A percentile compares a stretch with the other conserved stretches of the same genome.
These are phyloP conservation scores for Funneliformis caledonium DNA, from an alignment of 371 early-diverging fungal species.

Conservation along the genomic window DNA sequence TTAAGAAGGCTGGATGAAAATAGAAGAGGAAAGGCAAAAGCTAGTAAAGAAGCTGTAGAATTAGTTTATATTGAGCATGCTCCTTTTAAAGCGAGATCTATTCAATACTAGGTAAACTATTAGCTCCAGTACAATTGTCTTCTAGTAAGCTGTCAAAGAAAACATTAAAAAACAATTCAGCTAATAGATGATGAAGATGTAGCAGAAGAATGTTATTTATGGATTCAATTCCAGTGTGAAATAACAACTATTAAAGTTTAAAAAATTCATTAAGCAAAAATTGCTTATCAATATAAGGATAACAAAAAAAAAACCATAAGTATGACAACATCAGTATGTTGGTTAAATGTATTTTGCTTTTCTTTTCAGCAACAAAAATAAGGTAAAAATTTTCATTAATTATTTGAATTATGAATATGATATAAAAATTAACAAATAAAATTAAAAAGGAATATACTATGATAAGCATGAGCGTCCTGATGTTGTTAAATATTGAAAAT, in stretches of 20 bases:
- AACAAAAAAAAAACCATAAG: background rate
- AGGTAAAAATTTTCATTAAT: too few species aligned
- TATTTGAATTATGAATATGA: too few species aligned
- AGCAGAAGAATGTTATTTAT: too few species aligned
- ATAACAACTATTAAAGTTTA: background rate
- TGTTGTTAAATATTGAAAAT: constrained; percentile 34
- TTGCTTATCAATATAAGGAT: background rate
- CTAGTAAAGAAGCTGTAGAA: background rate
- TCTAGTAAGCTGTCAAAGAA: background rate
- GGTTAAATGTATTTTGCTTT: background rate
- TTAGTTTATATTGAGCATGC: background rate
- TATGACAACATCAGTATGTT: background rate
- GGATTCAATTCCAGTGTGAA: too few species aligned
- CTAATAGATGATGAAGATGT: too few species aligned
- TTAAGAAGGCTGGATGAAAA: background rate
- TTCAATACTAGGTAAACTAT: background rate
- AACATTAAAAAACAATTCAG: too few species aligned
- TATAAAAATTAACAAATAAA: background rate
- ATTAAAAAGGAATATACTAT: constrained; percentile 26
- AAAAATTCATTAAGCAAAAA: background rate
- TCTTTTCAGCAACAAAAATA: background rate
- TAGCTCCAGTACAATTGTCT: background rate
- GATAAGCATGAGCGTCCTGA: constrained; percentile 37
- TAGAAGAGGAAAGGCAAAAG: background rate
- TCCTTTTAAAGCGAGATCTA: background rate